Conservation (phyloP, 1,139 yeast genomes). For the Torulaspora globosa region DNA sequence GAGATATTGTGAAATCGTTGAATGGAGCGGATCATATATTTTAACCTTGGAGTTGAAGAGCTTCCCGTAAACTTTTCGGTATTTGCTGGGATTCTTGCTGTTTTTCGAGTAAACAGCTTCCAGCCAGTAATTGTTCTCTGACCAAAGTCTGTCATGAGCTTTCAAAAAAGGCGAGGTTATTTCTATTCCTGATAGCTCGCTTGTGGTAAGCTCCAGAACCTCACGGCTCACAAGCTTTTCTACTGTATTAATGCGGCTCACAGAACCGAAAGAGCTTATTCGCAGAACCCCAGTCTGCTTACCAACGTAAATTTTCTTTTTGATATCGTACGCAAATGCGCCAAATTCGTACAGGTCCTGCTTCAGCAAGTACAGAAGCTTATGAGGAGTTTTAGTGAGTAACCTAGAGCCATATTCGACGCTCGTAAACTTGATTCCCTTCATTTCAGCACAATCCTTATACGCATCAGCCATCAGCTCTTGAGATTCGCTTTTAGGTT, state of each 20-base stretch:
- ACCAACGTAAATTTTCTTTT: slow-evolving; percentile 49
- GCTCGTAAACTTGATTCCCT: slow-evolving; percentile 35
- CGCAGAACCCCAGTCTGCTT: slow-evolving; percentile 68
- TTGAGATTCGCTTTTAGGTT: slow-evolving; percentile 40
- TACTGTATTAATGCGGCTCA: slow-evolving; percentile 57
- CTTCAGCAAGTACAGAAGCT: slow-evolving; percentile 40
- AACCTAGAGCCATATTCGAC: slow-evolving; percentile 37
- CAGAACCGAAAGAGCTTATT: slow-evolving; percentile 62
- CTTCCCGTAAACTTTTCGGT: slow-evolving; percentile 31
- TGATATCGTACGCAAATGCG: slow-evolving; percentile 56
- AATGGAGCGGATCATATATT: slow-evolving; percentile 70
- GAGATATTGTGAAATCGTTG: slow-evolving; percentile 55
- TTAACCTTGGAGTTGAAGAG: slow-evolving; percentile 39
- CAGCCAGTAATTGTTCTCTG: slow-evolving; percentile 51
- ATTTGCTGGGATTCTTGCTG: slow-evolving; percentile 31
- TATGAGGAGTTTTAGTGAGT: slow-evolving; percentile 41
- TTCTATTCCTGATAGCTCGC: slow-evolving; percentile 44
- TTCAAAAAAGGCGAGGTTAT: slow-evolving; percentile 43
- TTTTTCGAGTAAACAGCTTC: slow-evolving; percentile 42
- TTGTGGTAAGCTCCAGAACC: slow-evolving; percentile 55
- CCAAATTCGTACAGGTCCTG: slow-evolving; percentile 57
- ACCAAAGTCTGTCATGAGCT: slow-evolving; percentile 59
- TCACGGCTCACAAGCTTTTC: slow-evolving; percentile 58
- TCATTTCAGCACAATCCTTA: slow-evolving; percentile 32
- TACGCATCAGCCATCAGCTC: slow-evolving; percentile 41